Percentiles rank a stretch among this genome's conserved stretches.
Evolutionary conservation across 768 basidiomycete genomes (phyloP).

Genomic region (Kwoniella heveanensis): DNA sequence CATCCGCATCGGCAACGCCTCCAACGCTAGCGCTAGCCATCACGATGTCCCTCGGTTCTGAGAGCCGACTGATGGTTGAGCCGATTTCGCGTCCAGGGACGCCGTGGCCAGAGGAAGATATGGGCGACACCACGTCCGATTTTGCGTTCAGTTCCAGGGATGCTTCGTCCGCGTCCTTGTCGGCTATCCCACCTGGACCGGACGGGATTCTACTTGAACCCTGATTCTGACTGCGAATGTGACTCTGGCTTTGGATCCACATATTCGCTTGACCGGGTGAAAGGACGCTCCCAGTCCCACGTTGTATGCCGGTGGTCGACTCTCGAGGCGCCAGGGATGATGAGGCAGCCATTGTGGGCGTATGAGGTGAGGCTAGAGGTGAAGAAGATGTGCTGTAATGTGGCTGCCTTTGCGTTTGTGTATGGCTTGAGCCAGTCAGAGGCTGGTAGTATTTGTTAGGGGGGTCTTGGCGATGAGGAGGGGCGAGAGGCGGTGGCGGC

Average conservation of each 20-base stretch:
- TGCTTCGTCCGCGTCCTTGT: constrained; percentile 13
- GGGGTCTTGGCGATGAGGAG: background rate
- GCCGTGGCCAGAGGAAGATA: background rate
- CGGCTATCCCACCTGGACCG: background rate
- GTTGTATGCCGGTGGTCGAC: background rate
- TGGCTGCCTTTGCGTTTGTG: background rate
- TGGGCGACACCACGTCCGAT: background rate
- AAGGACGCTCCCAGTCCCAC: background rate
- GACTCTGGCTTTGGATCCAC: background rate
- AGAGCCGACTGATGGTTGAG: background rate
- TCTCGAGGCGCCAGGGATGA: background rate
- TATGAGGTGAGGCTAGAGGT: background rate
- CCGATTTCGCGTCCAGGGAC: background rate
- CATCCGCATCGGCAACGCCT: constrained; percentile 3
- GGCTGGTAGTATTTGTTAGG: background rate
- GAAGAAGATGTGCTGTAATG: background rate
- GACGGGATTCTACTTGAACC: background rate
- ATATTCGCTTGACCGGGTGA: background rate
- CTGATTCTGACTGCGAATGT: background rate
- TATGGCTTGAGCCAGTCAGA: background rate
- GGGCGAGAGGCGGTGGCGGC: background rate
- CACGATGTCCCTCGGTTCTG: background rate
- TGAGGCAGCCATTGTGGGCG: background rate
- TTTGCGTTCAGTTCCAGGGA: constrained; percentile 5
- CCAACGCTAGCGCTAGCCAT: background rate